Conservation (phyloP, 2,329 filamentous ascomycete genomes). For the Ceratocystiopsis brevicomis region DNA sequence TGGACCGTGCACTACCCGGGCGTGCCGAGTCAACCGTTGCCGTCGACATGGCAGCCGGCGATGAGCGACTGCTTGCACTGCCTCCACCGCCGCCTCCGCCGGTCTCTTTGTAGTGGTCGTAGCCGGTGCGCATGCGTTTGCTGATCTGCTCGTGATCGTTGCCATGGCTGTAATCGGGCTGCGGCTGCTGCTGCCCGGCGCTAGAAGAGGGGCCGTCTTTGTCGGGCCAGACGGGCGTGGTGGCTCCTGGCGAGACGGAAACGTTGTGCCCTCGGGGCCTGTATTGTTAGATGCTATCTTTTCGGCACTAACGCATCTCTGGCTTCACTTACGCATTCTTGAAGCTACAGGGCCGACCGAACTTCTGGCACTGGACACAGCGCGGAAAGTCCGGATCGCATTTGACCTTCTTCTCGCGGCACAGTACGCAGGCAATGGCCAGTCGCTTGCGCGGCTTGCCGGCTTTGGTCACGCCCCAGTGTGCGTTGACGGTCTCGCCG, state of each 20-base stretch:
- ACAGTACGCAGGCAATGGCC: slow-evolving; percentile 83
- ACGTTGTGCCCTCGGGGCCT: too few relatives aligned
- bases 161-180: too few relatives aligned
- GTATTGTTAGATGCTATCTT: too few relatives aligned
- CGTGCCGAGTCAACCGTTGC: slow-evolving; percentile 6
- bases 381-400: slow-evolving; percentile 77
- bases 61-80: slow-evolving; percentile 10
- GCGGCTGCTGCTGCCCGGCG: too few relatives aligned
- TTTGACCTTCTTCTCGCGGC: slow-evolving; percentile 94
- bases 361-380: slow-evolving; percentile 84
- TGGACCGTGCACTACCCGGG: too few relatives aligned
- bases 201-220: too few relatives aligned
- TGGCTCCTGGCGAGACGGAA: too few relatives aligned
- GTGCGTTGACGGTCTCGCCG: slow-evolving; percentile 70
- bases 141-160: slow-evolving; percentile 14
- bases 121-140: slow-evolving; percentile 31
- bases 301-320: too few relatives aligned
- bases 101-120: slow-evolving; percentile 24
- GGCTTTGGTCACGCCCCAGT: slow-evolving; percentile 87
- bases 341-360: slow-evolving; percentile 67
- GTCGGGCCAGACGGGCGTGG: too few relatives aligned
- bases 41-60: slow-evolving; percentile 10
- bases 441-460: slow-evolving; percentile 82
- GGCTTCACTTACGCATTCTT: slow-evolving; percentile 55
- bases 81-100: slow-evolving; percentile 4